These are phyloP conservation scores for Luffa aegyptiaca DNA, from an alignment of 306 rosid species.

Conservation along the genomic window DNA sequence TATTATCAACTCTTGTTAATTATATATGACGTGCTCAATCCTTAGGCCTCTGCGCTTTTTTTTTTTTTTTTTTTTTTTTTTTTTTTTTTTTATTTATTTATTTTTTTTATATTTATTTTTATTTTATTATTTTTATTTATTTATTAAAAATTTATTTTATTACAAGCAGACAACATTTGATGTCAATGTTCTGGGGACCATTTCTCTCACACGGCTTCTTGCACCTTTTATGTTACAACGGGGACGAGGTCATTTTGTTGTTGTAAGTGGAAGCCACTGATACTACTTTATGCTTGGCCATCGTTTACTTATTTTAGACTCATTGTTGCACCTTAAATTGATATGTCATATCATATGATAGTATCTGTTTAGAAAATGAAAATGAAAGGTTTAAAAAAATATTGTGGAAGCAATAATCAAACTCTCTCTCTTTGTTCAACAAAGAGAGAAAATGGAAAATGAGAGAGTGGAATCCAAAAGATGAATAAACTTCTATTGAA, in stretches of 20 bases:
- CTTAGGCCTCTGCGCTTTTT: not conserved
- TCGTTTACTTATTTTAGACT: not conserved
- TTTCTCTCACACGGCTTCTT: slow-evolving; percentile 69
- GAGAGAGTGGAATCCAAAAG: no score
- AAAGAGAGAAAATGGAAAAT: no score
- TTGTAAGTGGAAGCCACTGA: slow-evolving; percentile 46
- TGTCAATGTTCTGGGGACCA: slow-evolving; percentile 89
- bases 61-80: not conserved
- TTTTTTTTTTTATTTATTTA: no score
- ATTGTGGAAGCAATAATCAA: no score
- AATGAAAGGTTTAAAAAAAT: no score
- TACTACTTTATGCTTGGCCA: not conserved
- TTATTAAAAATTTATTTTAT: not conserved
- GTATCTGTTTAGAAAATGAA: no score
- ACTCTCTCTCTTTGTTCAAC: no score
- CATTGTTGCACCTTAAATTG: not conserved
- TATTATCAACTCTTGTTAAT: not conserved
- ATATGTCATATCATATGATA: not conserved
- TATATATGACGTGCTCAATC: not conserved
- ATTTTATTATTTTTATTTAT: no score
- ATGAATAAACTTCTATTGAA: no score
- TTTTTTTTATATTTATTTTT: no score
- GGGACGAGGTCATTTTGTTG: slow-evolving; percentile 92
- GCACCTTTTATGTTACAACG: slow-evolving; percentile 81
- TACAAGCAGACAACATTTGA: slow-evolving; percentile 58